Evolutionary conservation across 2,329 filamentous ascomycete species (phyloP), one percentile per base, ranked within the genome.

Genomic region (Phaeosphaeriaceae sp.): DNA sequence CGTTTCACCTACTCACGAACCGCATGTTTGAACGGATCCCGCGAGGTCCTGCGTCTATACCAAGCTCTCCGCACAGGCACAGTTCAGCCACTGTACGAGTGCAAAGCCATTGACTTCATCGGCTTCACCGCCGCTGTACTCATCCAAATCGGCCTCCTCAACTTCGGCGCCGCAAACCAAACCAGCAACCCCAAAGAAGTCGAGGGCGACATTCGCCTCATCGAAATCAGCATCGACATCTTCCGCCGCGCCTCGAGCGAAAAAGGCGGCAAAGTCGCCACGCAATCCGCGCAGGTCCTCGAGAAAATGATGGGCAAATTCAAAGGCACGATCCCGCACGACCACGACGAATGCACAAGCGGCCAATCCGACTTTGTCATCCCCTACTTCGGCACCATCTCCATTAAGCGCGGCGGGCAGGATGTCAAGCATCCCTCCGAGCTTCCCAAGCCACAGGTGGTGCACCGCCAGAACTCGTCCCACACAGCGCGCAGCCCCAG

Each of bases 41-140:
- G 79, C n/a, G 70, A 77, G 52, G 68, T 81, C 33, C 62, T 82
- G n/a, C 69, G 72, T 2, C 67, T 78, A 2, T 81, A 79, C 59
- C 74, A 78, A 22, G 57, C 74, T 0, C 69, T 81, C 4, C 75
- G 77, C 6, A 71, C 70, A 7, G 71, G 74, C 22, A 68, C 54
- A 52, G 68, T 63, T 1, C 71, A 74, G 54, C 76, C 77, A 11
- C 64, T 81, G 0, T 82, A 80, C 65, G 79, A 83, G 56, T 82
- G 81, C 71, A 81, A 81, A 56, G 78, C 79, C 9, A 69, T 80
- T 19, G 81, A 82, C 61, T 82, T 82, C 57, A 75, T 81, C 41
- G 81, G 76, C 40, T 83, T 83, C 67, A 82, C 79, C 1, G 75
- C 78, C 6, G 77, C 80, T 2, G 74, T 81, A 1, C 70, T 82